These are phyloP conservation scores for Sporothrix sp. DNA, from an alignment of 2,329 filamentous ascomycete genomes.

Conservation along the genomic window DNA sequence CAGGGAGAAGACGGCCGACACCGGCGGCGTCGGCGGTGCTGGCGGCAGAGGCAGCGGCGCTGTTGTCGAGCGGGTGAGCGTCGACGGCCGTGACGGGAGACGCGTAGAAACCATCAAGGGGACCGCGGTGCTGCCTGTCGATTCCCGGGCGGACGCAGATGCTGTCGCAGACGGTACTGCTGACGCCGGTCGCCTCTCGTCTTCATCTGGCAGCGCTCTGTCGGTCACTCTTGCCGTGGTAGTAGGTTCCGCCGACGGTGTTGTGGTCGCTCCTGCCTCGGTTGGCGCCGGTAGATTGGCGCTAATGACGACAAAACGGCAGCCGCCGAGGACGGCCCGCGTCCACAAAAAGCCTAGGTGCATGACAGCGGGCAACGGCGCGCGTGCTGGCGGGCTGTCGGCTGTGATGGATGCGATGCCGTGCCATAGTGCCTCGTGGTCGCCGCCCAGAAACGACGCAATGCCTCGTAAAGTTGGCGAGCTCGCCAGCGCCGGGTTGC, in stretches of 20 bases:
- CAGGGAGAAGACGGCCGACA: constrained; percentile 2
- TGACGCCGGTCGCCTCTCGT: no score
- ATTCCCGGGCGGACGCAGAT: no score
- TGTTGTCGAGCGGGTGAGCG: not conserved
- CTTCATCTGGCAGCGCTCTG: not conserved
- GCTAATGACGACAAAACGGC: constrained; percentile 15
- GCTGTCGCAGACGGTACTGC: no score
- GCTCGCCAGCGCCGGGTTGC: constrained; percentile 22
- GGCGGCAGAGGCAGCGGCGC: not conserved
- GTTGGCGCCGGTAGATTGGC: constrained; percentile 9
- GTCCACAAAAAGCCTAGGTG: constrained; percentile 17
- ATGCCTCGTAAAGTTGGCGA: constrained; percentile 16
- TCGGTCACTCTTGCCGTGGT: no score
- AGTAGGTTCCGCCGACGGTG: not conserved
- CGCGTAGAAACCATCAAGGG: not conserved
- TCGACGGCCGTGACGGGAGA: not conserved
- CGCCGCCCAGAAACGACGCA: constrained; percentile 13
- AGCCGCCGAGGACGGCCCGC: constrained; percentile 9
- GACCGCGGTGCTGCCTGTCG: not conserved
- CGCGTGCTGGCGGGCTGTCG: not conserved
- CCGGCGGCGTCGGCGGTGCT: not conserved
- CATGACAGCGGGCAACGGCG: not conserved
- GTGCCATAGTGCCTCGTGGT: constrained; percentile 19
- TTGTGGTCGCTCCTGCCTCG: not conserved
- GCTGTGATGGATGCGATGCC: constrained; percentile 13